phyloP scores from a whole-genome alignment of 352 stramenopile species.

The Phytophthora tubulina region DNA sequence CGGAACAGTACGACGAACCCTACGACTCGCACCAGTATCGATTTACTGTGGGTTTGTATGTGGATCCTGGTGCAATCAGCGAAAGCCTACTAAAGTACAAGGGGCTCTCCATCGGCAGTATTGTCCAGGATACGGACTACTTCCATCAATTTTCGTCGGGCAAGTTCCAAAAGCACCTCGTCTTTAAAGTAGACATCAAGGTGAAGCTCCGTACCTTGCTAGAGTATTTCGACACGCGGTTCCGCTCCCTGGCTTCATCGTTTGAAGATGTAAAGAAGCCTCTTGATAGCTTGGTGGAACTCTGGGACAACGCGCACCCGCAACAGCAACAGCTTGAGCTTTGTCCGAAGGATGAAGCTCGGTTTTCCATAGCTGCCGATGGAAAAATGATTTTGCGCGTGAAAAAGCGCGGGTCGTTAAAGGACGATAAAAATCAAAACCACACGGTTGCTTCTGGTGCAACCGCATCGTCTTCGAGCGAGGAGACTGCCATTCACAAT shows the following conservation, averaged over 20 bases:
- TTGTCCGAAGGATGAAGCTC: slow-evolving; percentile 59
- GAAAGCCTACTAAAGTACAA: slow-evolving; percentile 86
- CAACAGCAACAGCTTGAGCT: slow-evolving; percentile 46
- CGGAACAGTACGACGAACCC: slow-evolving; percentile 45
- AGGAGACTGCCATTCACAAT: slow-evolving; percentile 22
- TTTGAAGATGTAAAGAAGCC: slow-evolving; percentile 40
- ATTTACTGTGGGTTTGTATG: slow-evolving; percentile 75
- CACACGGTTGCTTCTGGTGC: slow-evolving; percentile 11
- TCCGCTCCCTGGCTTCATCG: slow-evolving; percentile 36
- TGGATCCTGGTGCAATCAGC: slow-evolving; percentile 65
- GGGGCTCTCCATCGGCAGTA: slow-evolving; percentile 78
- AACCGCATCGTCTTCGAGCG: slow-evolving; percentile 15
- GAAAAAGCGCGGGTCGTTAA: slow-evolving; percentile 47
- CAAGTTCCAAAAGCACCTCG: slow-evolving; percentile 73
- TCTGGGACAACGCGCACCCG: slow-evolving; percentile 47
- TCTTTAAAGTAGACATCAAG: slow-evolving; percentile 71
- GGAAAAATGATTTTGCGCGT: slow-evolving; percentile 57
- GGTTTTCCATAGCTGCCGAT: slow-evolving; percentile 56
- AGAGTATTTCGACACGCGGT: slow-evolving; percentile 62
- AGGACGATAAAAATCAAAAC: slow-evolving; percentile 41
- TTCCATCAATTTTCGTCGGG: slow-evolving; percentile 72
- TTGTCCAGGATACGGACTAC: slow-evolving; percentile 82
- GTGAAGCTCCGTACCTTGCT: slow-evolving; percentile 57
- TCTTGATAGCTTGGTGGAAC: slow-evolving; percentile 41
- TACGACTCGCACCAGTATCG: slow-evolving; percentile 49